Evolutionary conservation across 169 alveolate genomes (phyloP).

Genomic region (Cryptosporidium baileyi): DNA sequence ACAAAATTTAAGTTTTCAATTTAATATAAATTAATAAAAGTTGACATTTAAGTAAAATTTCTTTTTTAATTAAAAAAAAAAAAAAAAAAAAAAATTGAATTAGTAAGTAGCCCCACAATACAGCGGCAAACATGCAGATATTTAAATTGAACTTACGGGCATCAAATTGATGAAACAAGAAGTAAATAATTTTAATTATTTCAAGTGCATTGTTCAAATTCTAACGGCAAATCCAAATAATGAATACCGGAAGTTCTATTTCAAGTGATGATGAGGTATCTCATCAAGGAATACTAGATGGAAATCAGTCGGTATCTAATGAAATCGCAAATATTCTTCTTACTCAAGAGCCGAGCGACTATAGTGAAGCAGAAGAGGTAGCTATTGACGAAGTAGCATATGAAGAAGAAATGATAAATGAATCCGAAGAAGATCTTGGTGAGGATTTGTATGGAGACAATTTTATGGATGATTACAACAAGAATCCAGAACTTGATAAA

Average conservation of each 20-base stretch:
- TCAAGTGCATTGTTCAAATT: too few relatives aligned
- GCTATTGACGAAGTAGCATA: conserved; percentile 48
- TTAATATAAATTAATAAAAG: too few relatives aligned
- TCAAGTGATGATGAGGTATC: conserved; percentile 31
- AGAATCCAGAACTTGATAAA: conserved; percentile 73
- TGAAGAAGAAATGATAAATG: conserved; percentile 56
- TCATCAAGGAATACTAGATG: background rate
- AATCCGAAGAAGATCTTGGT: conserved; percentile 64
- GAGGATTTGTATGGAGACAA: conserved; percentile 58
- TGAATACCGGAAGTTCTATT: conserved; percentile 8
- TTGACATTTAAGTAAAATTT: background rate
- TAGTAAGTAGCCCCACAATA: conserved; percentile 54
- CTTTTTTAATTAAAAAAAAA: background rate
- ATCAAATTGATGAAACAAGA: too few relatives aligned
- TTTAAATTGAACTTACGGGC: background rate
- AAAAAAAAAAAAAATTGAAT: background rate
- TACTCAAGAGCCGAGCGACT: conserved; percentile 61
- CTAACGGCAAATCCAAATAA: too few relatives aligned
- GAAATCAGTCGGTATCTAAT: background rate
- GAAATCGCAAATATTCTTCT: conserved; percentile 50
- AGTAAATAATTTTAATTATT: too few relatives aligned
- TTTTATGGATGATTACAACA: conserved; percentile 43
- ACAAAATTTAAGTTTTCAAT: too few relatives aligned
- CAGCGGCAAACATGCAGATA: conserved; percentile 64
- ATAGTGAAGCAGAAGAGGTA: conserved; percentile 69